These are phyloP conservation scores for Ceraceosorus guamensis DNA, from an alignment of 1,284 basidiomycete species.

Conservation along the genomic window DNA sequence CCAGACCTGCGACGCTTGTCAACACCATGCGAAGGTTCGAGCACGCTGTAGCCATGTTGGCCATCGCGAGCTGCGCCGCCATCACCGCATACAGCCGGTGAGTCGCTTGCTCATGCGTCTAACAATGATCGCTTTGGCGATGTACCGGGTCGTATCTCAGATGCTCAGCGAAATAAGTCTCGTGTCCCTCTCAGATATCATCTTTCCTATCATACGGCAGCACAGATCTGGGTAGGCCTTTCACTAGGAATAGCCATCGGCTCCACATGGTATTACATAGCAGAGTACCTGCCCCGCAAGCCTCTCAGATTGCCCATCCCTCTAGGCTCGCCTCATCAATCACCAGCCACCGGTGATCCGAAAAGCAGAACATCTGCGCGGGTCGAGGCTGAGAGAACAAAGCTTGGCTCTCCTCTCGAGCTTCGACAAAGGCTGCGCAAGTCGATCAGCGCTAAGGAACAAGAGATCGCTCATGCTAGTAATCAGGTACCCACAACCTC, in stretches of 20 bases:
- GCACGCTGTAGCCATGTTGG: conserved; percentile 53
- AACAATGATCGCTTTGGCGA: too few species aligned
- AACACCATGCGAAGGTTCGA: conserved; percentile 24
- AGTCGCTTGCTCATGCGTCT: too few species aligned
- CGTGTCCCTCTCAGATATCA: conserved; percentile 54
- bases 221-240: conserved; percentile 68
- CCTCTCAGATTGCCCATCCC: conserved; percentile 18
- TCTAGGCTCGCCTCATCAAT: conserved; percentile 16
- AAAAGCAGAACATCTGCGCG: too few species aligned
- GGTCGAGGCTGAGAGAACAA: too few species aligned
- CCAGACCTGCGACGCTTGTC: conserved; percentile 49
- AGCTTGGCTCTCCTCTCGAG: too few species aligned
- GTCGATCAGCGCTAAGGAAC: too few species aligned
- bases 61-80: conserved; percentile 56
- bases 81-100: conserved; percentile 68
- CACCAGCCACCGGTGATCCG: neutral
- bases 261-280: conserved; percentile 56
- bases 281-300: conserved; percentile 57
- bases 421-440: neutral
- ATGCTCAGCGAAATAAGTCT: neutral
- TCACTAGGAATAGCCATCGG: conserved; percentile 62
- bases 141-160: neutral
- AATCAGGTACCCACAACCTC: too few species aligned
- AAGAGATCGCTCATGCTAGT: too few species aligned
- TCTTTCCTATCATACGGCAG: conserved; percentile 64